A percentile compares a stretch with the other conserved stretches of the same genome.
Evolutionary conservation across 1,284 basidiomycete genomes (phyloP).

Genomic region (Cutaneotrichosporon daszewskae): DNA sequence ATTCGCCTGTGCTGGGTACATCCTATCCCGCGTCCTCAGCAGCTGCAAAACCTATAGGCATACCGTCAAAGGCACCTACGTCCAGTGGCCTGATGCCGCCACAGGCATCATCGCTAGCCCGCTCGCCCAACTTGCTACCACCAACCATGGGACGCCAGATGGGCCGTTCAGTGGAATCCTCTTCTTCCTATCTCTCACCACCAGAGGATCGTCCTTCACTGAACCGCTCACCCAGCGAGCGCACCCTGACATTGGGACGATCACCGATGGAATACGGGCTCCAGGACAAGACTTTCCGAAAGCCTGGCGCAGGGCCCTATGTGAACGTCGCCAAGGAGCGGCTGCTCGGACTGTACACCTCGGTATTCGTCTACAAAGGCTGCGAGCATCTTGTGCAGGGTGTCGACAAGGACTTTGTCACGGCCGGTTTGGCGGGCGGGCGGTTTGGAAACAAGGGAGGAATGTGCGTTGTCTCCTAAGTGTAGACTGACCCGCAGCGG

Average conservation of each 20-base stretch:
- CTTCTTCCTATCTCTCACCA: background rate
- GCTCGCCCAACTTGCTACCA: no score
- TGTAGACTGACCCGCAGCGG: conserved; percentile 41
- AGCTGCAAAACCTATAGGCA: background rate
- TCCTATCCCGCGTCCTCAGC: background rate
- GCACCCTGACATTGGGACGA: conserved; percentile 1
- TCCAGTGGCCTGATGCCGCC: no score
- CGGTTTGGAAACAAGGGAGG: conserved; percentile 54
- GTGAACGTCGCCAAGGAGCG: conserved; percentile 54
- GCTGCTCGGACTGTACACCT: conserved; percentile 53
- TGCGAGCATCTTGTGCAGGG: conserved; percentile 49
- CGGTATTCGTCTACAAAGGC: conserved; percentile 48
- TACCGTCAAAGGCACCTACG: no score
- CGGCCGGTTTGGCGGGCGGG: conserved; percentile 53
- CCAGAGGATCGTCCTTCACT: background rate
- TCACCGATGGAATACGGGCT: no score
- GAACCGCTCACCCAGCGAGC: background rate
- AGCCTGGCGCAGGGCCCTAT: conserved; percentile 44
- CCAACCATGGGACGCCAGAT: no score
- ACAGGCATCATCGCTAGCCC: no score
- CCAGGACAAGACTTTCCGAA: background rate
- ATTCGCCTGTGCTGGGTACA: no score
- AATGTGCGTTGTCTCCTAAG: conserved; percentile 29
- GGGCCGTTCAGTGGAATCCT: no score
- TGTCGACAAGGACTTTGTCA: conserved; percentile 52